phyloP scores from a whole-genome alignment of 139 green algal genomes.

The Monoraphidium neglectum region DNA sequence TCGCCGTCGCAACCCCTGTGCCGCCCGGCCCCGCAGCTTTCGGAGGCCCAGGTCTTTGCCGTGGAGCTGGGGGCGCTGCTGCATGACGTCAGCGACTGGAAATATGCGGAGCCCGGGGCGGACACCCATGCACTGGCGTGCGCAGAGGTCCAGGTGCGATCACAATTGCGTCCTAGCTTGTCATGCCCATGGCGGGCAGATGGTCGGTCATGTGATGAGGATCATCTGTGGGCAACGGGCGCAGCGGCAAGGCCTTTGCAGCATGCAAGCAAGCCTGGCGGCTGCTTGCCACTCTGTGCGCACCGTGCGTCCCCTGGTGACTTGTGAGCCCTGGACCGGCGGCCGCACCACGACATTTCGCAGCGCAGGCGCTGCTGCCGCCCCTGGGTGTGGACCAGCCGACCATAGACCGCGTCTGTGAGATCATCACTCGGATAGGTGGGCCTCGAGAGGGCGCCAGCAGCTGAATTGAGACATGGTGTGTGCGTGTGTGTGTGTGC shows the following conservation, averaged over 20 bases:
- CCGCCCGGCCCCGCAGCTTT: too few species aligned
- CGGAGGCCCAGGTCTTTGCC: slow-evolving; percentile 12
- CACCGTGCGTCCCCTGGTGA: too few species aligned
- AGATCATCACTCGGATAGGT: slow-evolving; percentile 40
- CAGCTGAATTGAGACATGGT: too few species aligned
- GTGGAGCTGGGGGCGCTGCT: slow-evolving; percentile 69
- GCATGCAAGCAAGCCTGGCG: neutral
- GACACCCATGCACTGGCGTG: slow-evolving; percentile 1
- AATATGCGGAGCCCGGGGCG: slow-evolving; percentile 45
- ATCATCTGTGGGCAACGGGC: neutral
- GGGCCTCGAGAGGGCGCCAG: too few species aligned
- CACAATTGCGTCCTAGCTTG: too few species aligned
- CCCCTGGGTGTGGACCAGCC: neutral
- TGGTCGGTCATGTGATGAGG: too few species aligned
- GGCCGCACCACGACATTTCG: too few species aligned
- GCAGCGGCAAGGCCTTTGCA: neutral
- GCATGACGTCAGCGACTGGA: slow-evolving; percentile 70
- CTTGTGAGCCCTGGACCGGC: neutral
- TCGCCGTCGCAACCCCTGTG: too few species aligned
- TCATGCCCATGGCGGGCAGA: too few species aligned
- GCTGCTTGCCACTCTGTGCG: too few species aligned
- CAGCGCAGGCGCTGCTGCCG: slow-evolving; percentile 40
- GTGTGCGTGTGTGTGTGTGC: too few species aligned
- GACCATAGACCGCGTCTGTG: slow-evolving; percentile 32
- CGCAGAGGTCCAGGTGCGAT: too few species aligned